A percentile compares a stretch with the other conserved stretches of the same genome.
These are phyloP conservation scores for Leccinum aurantiacum DNA, from an alignment of 768 basidiomycete genomes.

Conservation along the genomic window DNA sequence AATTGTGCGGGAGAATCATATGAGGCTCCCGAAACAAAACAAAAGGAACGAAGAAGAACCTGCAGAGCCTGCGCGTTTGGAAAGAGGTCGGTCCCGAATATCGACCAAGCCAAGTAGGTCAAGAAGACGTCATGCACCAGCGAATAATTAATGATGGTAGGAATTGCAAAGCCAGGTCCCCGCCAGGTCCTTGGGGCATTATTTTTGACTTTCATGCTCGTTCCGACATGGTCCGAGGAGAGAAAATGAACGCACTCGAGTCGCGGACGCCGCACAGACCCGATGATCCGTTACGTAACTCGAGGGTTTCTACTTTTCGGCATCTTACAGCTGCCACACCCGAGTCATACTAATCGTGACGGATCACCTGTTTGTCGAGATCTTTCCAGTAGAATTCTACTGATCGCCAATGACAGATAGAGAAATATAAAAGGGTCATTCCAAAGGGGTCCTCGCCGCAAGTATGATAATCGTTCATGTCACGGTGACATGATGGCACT, in stretches of 20 bases:
- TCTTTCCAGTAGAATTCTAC: neutral
- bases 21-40: neutral
- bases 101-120: no score
- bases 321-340: neutral
- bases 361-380: neutral
- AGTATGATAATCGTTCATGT: neutral
- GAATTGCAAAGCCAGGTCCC: neutral
- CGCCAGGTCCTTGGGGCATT: no score
- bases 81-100: no score
- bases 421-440: neutral
- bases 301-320: no score
- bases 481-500: no score
- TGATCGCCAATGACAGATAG: neutral
- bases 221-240: constrained; percentile 3
- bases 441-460: neutral
- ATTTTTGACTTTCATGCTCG: neutral
- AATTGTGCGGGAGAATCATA: neutral
- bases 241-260: constrained; percentile 13
- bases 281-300: neutral
- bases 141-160: neutral
- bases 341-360: neutral
- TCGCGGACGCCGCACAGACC: neutral
- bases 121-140: neutral
- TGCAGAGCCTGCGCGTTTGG: constrained; percentile 3
- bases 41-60: neutral